Percentiles rank a stretch among this genome's conserved stretches.
These are phyloP conservation scores for Senna siamea DNA, from an alignment of 306 rosid genomes.

Conservation along the genomic window DNA sequence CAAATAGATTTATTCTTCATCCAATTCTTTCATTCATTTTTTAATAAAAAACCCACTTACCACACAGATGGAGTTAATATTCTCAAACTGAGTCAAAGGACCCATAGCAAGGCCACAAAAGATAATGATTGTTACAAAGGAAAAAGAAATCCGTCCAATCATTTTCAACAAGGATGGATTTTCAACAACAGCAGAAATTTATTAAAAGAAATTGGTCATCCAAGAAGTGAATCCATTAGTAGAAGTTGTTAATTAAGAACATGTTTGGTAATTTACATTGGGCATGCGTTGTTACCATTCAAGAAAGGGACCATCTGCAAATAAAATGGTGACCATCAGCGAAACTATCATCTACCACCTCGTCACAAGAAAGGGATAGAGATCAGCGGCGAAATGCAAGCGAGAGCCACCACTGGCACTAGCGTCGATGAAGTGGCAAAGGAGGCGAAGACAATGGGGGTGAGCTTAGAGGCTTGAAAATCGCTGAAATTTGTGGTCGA, in stretches of 20 bases:
- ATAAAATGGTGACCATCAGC: conserved; percentile 8
- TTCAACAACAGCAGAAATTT: conserved; percentile 18
- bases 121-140: conserved; percentile 1
- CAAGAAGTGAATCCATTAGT: conserved; percentile 4
- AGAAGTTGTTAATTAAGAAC: conserved; percentile 4
- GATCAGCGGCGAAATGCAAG: too few relatives aligned
- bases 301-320: too few relatives aligned
- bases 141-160: conserved; percentile 11
- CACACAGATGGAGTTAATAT: conserved; percentile 1
- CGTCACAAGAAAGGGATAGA: too few relatives aligned
- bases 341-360: conserved; percentile 17
- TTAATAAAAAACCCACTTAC: neutral
- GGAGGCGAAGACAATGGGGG: too few relatives aligned
- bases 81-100: conserved; percentile 1
- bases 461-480: too few relatives aligned
- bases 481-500: too few relatives aligned
- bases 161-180: neutral
- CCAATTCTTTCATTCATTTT: neutral
- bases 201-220: neutral
- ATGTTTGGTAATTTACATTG: conserved; percentile 19
- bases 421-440: too few relatives aligned
- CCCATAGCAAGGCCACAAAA: neutral
- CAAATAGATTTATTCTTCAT: neutral
- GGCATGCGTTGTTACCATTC: neutral
- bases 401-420: too few relatives aligned